A percentile compares a stretch with the other conserved stretches of the same genome.
phyloP scores from a whole-genome alignment of 2,329 filamentous ascomycete species.

The Apiospora malaysiana region DNA sequence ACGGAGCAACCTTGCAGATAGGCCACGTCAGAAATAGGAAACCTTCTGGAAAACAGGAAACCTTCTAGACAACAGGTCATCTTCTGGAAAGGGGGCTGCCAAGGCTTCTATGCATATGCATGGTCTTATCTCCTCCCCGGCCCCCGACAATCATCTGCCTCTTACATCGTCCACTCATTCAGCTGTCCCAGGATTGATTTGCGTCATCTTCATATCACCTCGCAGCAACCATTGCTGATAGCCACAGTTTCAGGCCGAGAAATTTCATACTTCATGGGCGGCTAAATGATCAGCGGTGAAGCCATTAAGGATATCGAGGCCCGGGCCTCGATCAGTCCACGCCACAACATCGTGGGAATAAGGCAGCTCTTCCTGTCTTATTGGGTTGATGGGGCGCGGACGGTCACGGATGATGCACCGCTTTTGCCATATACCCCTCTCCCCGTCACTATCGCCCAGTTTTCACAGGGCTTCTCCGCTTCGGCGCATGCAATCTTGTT shows the following conservation, averaged over 20 bases:
- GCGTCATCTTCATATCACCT: slow-evolving; percentile 3
- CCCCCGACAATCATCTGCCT: neutral
- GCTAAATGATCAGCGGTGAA: neutral
- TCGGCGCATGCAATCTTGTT: neutral
- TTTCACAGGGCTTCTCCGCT: neutral
- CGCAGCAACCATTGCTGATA: neutral
- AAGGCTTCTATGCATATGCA: neutral
- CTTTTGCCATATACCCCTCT: neutral
- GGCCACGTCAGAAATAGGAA: slow-evolving; percentile 16
- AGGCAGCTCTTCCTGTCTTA: neutral
- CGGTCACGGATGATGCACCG: neutral
- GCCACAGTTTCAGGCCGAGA: neutral
- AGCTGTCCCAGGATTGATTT: neutral
- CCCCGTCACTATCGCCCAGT: neutral
- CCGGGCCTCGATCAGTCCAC: neutral
- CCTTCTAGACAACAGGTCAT: too few species aligned
- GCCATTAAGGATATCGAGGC: neutral
- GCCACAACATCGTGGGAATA: neutral
- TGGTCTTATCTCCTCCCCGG: neutral
- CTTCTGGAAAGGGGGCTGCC: neutral
- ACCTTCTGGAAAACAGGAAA: neutral
- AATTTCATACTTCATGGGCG: neutral
- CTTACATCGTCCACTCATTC: neutral
- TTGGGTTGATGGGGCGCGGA: neutral
- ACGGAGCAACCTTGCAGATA: neutral